Evolutionary conservation across 768 basidiomycete genomes (phyloP).

Genomic region (Solioccasus polychromus): DNA sequence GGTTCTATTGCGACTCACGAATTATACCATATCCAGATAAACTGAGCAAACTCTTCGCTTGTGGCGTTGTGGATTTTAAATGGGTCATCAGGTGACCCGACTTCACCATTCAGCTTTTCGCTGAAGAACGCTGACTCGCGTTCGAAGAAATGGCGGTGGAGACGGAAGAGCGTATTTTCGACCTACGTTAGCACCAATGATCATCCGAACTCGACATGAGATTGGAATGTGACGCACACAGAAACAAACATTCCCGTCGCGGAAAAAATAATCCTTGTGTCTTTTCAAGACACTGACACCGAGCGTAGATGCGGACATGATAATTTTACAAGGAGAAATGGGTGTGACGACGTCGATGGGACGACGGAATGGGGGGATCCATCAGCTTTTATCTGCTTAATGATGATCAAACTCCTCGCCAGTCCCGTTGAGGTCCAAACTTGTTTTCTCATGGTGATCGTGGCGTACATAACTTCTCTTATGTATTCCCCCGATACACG

Average conservation of each 20-base stretch:
- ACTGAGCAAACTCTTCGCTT: slow-evolving; percentile 39
- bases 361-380: neutral
- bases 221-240: slow-evolving; percentile 37
- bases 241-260: slow-evolving; percentile 52
- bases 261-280: slow-evolving; percentile 46
- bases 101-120: slow-evolving; percentile 2
- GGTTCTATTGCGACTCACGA: slow-evolving; percentile 11
- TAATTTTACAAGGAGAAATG: neutral
- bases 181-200: slow-evolving; percentile 24
- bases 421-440: no score
- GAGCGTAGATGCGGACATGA: neutral
- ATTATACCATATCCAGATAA: slow-evolving; percentile 59
- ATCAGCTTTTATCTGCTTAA: slow-evolving; percentile 13
- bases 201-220: neutral
- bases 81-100: neutral
- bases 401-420: slow-evolving; percentile 2
- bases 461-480: no score
- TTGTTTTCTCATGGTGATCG: slow-evolving; percentile 19
- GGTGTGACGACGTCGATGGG: neutral
- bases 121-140: slow-evolving; percentile 34
- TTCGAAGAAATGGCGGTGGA: slow-evolving; percentile 38
- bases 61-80: slow-evolving; percentile 27
- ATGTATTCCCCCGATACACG: no score
- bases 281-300: slow-evolving; percentile 20
- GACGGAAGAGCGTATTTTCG: slow-evolving; percentile 27